Percentiles rank a stretch among this genome's conserved stretches.
Conservation (phyloP, 495 filamentous ascomycete species). For the Hypoxylon fuscum region DNA sequence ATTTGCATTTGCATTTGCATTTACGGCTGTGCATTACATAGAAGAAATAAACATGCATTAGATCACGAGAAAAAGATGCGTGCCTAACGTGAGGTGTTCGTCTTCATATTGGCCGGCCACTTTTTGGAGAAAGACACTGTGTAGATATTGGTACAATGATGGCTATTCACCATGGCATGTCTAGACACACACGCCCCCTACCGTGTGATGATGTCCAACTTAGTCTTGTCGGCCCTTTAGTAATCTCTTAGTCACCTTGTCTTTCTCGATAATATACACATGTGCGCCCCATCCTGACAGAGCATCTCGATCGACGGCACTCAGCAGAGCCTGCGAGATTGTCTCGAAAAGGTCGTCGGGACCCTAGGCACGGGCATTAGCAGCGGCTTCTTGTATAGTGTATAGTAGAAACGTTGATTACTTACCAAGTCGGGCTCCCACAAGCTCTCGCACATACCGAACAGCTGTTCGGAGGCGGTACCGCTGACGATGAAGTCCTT, state of each 20-base stretch:
- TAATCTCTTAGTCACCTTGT: conserved; percentile 98
- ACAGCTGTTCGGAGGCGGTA: conserved; percentile 95
- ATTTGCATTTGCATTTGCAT: conserved; percentile 15
- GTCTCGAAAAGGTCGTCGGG: conserved; percentile 98
- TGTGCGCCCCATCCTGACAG: conserved; percentile 98
- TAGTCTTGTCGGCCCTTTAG: conserved; percentile 83
- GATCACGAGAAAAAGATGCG: conserved; percentile 5
- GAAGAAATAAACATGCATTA: conserved; percentile 22
- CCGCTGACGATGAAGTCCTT: conserved; percentile 99
- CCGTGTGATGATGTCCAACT: too few species aligned
- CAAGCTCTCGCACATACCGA: conserved; percentile 97
- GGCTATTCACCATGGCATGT: conserved; percentile 14
- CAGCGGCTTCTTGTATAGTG: background rate
- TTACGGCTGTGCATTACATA: conserved; percentile 4
- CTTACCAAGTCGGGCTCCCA: conserved; percentile 97
- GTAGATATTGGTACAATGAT: conserved; percentile 33
- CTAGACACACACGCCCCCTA: too few species aligned
- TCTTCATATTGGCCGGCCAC: conserved; percentile 11
- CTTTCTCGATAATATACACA: conserved; percentile 99
- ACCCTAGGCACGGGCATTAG: conserved; percentile 57
- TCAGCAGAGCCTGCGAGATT: conserved; percentile 94
- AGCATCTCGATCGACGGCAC: conserved; percentile 95
- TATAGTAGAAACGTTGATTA: conserved; percentile 5
- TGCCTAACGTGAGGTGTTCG: background rate
- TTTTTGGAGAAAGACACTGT: conserved; percentile 12